Conservation (phyloP, 2,329 filamentous ascomycete species). For the Didymellaceae sp. region DNA sequence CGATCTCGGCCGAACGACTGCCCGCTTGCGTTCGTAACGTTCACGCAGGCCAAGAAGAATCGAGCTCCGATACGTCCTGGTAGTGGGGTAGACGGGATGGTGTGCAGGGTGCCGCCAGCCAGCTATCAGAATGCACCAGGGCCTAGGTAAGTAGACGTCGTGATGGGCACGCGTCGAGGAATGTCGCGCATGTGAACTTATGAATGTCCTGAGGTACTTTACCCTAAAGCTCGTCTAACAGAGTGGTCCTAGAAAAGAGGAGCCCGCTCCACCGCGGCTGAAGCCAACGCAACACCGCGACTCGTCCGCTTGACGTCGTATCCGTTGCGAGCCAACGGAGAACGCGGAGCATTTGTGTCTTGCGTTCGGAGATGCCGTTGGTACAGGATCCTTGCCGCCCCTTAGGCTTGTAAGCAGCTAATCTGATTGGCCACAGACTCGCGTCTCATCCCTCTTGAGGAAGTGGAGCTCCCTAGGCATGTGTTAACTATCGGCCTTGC, state of each 20-base stretch:
- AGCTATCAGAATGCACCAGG: too few relatives aligned
- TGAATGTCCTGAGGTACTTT: not conserved
- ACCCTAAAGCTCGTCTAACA: not conserved
- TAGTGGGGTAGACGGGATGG: slow-evolving; percentile 6
- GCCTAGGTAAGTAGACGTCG: too few relatives aligned
- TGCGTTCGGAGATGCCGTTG: slow-evolving; percentile 19
- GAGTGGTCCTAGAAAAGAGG: slow-evolving; percentile 5
- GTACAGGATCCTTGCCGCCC: not conserved
- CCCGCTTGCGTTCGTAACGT: not conserved
- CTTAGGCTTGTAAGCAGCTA: not conserved
- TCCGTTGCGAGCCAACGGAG: slow-evolving; percentile 9
- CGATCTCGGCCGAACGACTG: not conserved
- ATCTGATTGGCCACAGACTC: slow-evolving; percentile 7
- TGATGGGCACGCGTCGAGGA: too few relatives aligned
- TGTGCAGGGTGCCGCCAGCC: too few relatives aligned
- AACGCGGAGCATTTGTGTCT: not conserved
- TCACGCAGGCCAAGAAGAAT: not conserved
- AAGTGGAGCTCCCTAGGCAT: not conserved
- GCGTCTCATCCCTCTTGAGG: slow-evolving; percentile 2
- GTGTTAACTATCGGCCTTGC: slow-evolving; percentile 1
- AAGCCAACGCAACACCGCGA: not conserved
- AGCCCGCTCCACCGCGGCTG: slow-evolving; percentile 9
- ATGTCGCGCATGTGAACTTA: not conserved
- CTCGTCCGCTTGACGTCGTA: slow-evolving; percentile 3
- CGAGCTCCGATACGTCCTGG: slow-evolving; percentile 2